phyloP scores from a whole-genome alignment of 2,329 filamentous ascomycete genomes.

The Fusarium devonianum region DNA sequence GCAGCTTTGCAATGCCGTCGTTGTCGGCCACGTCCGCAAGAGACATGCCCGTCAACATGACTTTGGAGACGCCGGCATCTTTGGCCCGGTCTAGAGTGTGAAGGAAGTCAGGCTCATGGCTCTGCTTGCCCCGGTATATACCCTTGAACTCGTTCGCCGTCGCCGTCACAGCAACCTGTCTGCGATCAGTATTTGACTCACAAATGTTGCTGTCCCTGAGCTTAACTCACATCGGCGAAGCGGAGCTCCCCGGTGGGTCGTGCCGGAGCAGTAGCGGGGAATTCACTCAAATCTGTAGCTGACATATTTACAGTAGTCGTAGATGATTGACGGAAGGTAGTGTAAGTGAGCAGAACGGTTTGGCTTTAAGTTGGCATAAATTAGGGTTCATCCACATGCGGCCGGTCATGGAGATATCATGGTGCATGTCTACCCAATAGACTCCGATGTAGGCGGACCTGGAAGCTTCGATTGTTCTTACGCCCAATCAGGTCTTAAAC shows the following conservation, averaged over 20 bases:
- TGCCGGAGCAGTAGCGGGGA: slow-evolving; percentile 33
- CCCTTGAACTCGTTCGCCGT: slow-evolving; percentile 57
- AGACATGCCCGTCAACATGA: slow-evolving; percentile 52
- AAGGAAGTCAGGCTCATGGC: slow-evolving; percentile 54
- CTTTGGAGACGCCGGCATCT: slow-evolving; percentile 51
- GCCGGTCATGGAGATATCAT: slow-evolving; percentile 34
- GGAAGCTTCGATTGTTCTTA: slow-evolving; percentile 15
- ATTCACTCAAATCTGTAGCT: slow-evolving; percentile 32
- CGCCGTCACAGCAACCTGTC: slow-evolving; percentile 49
- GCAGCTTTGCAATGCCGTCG: slow-evolving; percentile 40
- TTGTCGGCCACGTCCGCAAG: slow-evolving; percentile 43
- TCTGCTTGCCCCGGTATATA: slow-evolving; percentile 57
- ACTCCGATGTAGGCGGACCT: slow-evolving; percentile 17
- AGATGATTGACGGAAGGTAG: slow-evolving; percentile 5
- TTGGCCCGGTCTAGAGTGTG: slow-evolving; percentile 51
- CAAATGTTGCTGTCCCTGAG: not conserved
- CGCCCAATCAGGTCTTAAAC: slow-evolving; percentile 23
- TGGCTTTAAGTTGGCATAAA: slow-evolving; percentile 20
- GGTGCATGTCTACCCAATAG: slow-evolving; percentile 19
- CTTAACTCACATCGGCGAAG: slow-evolving; percentile 36
- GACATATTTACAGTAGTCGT: slow-evolving; percentile 21
- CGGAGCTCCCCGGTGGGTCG: slow-evolving; percentile 31
- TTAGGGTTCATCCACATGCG: slow-evolving; percentile 28
- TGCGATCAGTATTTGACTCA: slow-evolving; percentile 2
- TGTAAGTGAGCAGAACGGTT: slow-evolving; percentile 9